Evolutionary conservation across 116 monocot genomes (phyloP), one percentile per base, ranked within the genome.

Genomic region (Posidonia oceanica): DNA sequence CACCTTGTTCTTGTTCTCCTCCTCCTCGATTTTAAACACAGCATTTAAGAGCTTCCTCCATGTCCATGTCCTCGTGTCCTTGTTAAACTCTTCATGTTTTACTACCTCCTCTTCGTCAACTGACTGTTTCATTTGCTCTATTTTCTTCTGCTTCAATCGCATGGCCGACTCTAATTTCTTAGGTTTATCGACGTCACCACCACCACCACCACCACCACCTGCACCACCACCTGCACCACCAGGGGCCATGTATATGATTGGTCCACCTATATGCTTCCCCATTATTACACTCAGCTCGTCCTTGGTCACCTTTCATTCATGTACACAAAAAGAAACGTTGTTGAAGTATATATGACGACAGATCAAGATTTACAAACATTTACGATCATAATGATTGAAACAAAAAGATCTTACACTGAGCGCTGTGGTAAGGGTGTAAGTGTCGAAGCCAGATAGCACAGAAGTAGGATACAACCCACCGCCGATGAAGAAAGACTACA

Each of bases 401-500:
- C 13, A 60, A 29, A 29, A 29, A 0, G 0, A 71, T 38, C 71
- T 58, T 72, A 96, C 92, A 69, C 91, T 89, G 58, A 91, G 81
- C 0, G 96, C 89, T 16, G 75, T 69, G 0, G 83, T 55, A 17
- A 91, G 71, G 0, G 87, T 83, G 4, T 56, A 48, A 3, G 51
- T 72, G 53, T 84, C 83, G 60, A 96, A 96, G 8, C 89, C 92
- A 7, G 83, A 70, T 6, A 96, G 74, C 17, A 29, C 1, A 0
- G 29, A 29, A 1, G 0, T 1, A 29, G 0, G 0, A 59, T 74
- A 64, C 14, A 36, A 44, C 44, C 88, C 86, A 12, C 96, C 89
- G 8, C 80, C 86, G 36, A 96, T 80, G 81, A 81, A 96, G 81
- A 88, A 96, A 0, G 91, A 82, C 84, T 68, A n/a, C 17, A 16